phyloP scores from a whole-genome alignment of 495 filamentous ascomycete species.

The Staphylotrichum longicolle region DNA sequence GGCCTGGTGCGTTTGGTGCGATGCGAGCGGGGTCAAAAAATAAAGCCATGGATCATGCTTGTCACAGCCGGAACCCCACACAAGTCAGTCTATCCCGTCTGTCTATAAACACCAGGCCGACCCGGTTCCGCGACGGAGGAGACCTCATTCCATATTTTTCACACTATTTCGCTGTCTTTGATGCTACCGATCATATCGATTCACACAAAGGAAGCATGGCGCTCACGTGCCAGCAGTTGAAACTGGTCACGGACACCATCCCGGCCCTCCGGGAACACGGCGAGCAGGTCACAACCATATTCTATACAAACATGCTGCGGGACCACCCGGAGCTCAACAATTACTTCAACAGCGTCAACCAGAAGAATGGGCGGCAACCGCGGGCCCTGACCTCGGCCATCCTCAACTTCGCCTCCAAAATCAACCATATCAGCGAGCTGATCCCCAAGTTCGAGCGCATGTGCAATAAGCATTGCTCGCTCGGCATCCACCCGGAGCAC shows the following conservation, averaged over 20 bases:
- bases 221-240: conserved; percentile 43
- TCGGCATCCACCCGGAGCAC: too few relatives aligned
- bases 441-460: too few relatives aligned
- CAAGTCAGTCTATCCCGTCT: background rate
- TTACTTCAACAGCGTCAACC: conserved; percentile 69
- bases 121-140: background rate
- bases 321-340: conserved; percentile 63
- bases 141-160: background rate
- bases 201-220: too few relatives aligned
- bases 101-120: background rate
- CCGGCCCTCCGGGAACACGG: conserved; percentile 60
- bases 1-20: too few relatives aligned
- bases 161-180: background rate
- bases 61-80: too few relatives aligned
- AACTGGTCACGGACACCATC: conserved; percentile 46
- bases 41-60: too few relatives aligned
- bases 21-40: too few relatives aligned
- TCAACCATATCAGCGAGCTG: too few relatives aligned
- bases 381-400: too few relatives aligned
- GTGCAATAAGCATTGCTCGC: too few relatives aligned
- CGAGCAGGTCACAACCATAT: conserved; percentile 60
- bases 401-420: too few relatives aligned
- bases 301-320: conserved; percentile 66
- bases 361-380: conserved; percentile 65
- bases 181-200: too few relatives aligned